Percentiles rank a stretch among this genome's conserved stretches.
These are phyloP conservation scores for Aspergillus haitiensis DNA, from an alignment of 495 filamentous ascomycete species.

Conservation along the genomic window DNA sequence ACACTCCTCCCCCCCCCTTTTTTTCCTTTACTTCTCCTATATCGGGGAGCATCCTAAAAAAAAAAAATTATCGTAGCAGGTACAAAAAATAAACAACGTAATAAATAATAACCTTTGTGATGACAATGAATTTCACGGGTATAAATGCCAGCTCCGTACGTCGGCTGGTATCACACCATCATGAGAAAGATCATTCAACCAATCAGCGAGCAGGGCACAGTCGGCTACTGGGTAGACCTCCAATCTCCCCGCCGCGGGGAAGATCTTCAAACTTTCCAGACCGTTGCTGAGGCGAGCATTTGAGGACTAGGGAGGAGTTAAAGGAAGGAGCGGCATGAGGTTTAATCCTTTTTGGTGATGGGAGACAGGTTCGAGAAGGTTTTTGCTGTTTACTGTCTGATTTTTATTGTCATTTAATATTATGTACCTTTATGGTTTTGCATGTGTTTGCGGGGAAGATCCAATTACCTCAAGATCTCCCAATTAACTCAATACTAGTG, in stretches of 20 bases:
- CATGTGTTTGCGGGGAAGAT: slow-evolving; percentile 1
- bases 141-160: too few species aligned
- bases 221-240: too few species aligned
- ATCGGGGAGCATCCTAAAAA: too few species aligned
- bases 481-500: not conserved
- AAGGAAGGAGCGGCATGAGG: not conserved
- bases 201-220: slow-evolving; percentile 17
- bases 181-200: slow-evolving; percentile 5
- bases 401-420: not conserved
- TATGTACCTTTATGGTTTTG: not conserved
- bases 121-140: too few species aligned
- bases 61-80: not conserved
- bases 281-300: not conserved
- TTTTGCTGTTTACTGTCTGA: not conserved
- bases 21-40: not conserved
- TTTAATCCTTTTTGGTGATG: not conserved
- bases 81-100: slow-evolving; percentile 2
- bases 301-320: not conserved
- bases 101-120: not conserved
- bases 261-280: slow-evolving; percentile 17
- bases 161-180: not conserved
- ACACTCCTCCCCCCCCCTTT: not conserved
- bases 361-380: not conserved
- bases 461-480: not conserved
- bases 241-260: slow-evolving; percentile 18